Evolutionary conservation across 2,329 filamentous ascomycete species (phyloP).

Genomic region (Apiospora aurea): DNA sequence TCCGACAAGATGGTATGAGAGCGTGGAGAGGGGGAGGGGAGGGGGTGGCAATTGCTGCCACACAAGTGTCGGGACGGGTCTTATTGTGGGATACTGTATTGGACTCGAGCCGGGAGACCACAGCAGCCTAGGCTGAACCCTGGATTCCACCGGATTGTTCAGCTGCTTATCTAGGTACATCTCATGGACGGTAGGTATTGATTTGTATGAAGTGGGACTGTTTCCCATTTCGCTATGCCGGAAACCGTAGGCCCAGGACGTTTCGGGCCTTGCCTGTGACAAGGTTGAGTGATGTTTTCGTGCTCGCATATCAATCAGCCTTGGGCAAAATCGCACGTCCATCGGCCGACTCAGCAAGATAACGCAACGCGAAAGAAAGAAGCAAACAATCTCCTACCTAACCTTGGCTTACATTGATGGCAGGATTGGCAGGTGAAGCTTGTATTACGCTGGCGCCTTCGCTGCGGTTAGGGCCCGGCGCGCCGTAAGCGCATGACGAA

Average conservation of each 20-base stretch:
- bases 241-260: not conserved
- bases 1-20: not conserved
- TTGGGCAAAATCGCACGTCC: not conserved
- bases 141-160: not conserved
- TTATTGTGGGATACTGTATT: not conserved
- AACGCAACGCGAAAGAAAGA: not conserved
- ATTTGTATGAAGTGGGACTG: not conserved
- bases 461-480: conserved; percentile 3
- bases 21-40: not conserved
- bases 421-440: conserved; percentile 4
- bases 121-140: not conserved
- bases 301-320: not conserved
- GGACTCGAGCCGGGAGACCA: not conserved
- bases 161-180: not conserved
- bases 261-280: not conserved
- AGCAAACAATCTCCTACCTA: not conserved
- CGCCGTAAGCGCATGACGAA: not conserved
- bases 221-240: not conserved
- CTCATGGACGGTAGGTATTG: not conserved
- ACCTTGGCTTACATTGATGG: not conserved
- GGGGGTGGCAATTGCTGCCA: not conserved
- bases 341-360: not conserved
- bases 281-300: too few species aligned
- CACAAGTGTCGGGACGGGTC: not conserved
- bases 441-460: not conserved